phyloP scores from a whole-genome alignment of 352 stramenopile species.

The Pythium diclinum region DNA sequence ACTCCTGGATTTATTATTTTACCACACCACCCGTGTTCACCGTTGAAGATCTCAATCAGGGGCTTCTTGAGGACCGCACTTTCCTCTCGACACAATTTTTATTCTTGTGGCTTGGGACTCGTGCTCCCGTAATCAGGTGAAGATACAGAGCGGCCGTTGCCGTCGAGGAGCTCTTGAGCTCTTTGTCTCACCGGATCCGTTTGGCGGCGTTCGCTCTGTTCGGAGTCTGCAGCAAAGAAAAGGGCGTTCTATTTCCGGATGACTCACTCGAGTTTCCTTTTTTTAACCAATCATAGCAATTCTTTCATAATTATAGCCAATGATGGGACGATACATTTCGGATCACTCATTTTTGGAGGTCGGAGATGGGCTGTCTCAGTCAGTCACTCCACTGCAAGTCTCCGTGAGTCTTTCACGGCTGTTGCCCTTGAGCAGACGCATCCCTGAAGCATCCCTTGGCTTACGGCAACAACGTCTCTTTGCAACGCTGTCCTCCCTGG shows the following conservation, averaged over 20 bases:
- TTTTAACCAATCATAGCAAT: neutral
- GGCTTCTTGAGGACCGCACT: neutral
- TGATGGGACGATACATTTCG: conserved; percentile 1
- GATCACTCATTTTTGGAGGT: conserved; percentile 9
- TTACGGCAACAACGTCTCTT: neutral
- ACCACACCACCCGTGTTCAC: neutral
- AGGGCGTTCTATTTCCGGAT: conserved; percentile 7
- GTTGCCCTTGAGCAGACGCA: neutral
- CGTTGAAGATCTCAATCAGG: no score
- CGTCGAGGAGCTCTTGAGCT: no score
- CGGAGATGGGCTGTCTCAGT: neutral
- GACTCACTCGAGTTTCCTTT: neutral
- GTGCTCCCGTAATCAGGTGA: neutral
- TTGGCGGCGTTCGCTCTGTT: neutral
- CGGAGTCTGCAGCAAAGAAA: neutral
- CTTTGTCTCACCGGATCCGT: neutral
- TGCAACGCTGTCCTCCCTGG: neutral
- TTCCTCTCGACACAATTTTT: neutral
- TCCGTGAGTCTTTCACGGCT: no score
- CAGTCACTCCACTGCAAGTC: neutral
- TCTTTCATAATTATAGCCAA: neutral
- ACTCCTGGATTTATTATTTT: neutral
- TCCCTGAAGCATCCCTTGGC: neutral
- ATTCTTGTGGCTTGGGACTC: neutral
- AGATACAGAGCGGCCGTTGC: neutral